These are phyloP conservation scores for Ganoderma meredithae DNA, from an alignment of 1,284 basidiomycete genomes.

Conservation along the genomic window DNA sequence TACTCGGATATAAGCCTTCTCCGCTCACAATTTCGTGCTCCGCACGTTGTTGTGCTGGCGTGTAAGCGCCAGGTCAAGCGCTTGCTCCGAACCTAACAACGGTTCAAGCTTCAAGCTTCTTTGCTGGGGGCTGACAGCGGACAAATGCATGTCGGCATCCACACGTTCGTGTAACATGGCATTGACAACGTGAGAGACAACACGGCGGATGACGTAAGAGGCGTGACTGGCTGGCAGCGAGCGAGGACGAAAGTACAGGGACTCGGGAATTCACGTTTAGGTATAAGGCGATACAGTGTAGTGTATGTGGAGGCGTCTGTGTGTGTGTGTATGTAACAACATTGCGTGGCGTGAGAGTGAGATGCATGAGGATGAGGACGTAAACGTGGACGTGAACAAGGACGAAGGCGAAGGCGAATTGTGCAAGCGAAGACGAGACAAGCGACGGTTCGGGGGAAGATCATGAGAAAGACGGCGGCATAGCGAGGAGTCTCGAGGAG, in stretches of 20 bases:
- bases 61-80: too few species aligned
- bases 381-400: conserved; percentile 8
- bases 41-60: too few species aligned
- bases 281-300: conserved; percentile 23
- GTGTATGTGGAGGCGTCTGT: conserved; percentile 23
- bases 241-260: background rate
- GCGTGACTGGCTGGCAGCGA: background rate
- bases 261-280: background rate
- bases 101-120: background rate
- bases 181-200: conserved; percentile 6
- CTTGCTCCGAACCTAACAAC: too few species aligned
- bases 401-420: conserved; percentile 3
- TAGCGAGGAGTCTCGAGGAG: conserved; percentile 12
- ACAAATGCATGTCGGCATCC: background rate
- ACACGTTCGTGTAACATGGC: conserved; percentile 1
- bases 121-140: too few species aligned
- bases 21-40: too few species aligned
- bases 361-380: conserved; percentile 28
- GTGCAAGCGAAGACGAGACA: background rate
- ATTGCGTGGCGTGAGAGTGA: conserved; percentile 28
- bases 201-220: conserved; percentile 1
- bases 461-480: conserved; percentile 12
- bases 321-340: conserved; percentile 18
- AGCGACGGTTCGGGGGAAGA: background rate
- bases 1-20: too few species aligned